These are phyloP conservation scores for Euryodendron excelsum DNA, from an alignment of 148 eudicot species.

Conservation along the genomic window DNA sequence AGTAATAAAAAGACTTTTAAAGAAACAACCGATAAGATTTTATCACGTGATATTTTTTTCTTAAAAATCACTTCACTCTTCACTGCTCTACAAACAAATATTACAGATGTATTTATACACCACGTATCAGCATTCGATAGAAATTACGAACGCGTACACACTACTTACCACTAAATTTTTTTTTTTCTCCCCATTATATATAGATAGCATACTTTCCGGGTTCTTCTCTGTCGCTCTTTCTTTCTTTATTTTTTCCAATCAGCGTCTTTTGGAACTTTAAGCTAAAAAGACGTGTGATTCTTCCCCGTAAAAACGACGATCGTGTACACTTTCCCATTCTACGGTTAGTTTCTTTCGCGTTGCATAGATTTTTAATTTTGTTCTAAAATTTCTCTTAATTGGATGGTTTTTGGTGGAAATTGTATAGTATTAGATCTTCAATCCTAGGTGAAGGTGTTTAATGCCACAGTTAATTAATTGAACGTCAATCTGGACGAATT, in stretches of 20 bases:
- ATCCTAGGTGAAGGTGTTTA: background rate
- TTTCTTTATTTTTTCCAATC: background rate
- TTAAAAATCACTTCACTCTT: too few species aligned
- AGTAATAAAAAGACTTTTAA: too few species aligned
- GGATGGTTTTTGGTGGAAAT: background rate
- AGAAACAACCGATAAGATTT: too few species aligned
- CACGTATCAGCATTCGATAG: too few species aligned
- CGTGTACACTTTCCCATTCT: background rate
- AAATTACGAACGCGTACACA: too few species aligned
- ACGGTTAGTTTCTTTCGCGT: constrained; percentile 6
- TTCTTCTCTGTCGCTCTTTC: background rate
- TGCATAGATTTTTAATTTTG: too few species aligned
- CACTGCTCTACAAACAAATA: too few species aligned
- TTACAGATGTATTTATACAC: too few species aligned
- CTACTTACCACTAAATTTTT: background rate
- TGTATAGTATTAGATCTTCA: background rate
- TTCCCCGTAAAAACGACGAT: background rate
- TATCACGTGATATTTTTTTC: too few species aligned
- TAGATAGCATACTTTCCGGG: too few species aligned
- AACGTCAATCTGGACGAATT: background rate
- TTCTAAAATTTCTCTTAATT: background rate
- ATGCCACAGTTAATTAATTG: background rate
- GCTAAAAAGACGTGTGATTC: background rate
- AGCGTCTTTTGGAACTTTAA: background rate
- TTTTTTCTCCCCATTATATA: background rate